These are phyloP conservation scores for Lagenidium sp. DNA, from an alignment of 352 stramenopile genomes.

Conservation along the genomic window DNA sequence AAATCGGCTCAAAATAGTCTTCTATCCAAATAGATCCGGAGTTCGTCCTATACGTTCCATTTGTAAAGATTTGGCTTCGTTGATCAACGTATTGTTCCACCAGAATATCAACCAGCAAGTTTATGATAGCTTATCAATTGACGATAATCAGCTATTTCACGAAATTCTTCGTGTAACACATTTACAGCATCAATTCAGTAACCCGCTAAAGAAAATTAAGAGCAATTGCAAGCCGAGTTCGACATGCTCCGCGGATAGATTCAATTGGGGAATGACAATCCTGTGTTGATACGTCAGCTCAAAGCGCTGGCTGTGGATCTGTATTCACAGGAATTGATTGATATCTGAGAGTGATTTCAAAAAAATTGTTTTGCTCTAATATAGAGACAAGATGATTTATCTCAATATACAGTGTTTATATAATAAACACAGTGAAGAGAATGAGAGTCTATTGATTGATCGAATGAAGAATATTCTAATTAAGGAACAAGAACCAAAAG, in stretches of 20 bases:
- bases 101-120: constrained; percentile 2
- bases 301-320: constrained; percentile 6
- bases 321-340: constrained; percentile 5
- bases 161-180: constrained; percentile 4
- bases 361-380: constrained; percentile 1
- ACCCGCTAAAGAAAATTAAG: not conserved
- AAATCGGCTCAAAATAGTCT: constrained; percentile 2
- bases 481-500: not conserved
- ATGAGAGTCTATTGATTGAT: not conserved
- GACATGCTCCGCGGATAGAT: constrained; percentile 4
- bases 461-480: not conserved
- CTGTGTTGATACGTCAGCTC: constrained; percentile 2
- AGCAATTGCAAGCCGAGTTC: constrained; percentile 4
- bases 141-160: constrained; percentile 2
- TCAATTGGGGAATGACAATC: constrained; percentile 5
- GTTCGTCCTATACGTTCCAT: constrained; percentile 1
- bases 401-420: no score
- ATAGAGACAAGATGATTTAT: not conserved
- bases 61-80: not conserved
- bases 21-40: constrained; percentile 1
- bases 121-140: constrained; percentile 3
- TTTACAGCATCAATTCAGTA: constrained; percentile 2
- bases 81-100: constrained; percentile 10
- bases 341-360: constrained; percentile 4
- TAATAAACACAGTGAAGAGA: not conserved